Conservation (phyloP, 176 grass and related monocot genomes). For the Sorghum bicolor region Sorghum_bicolor_NCBIv3 NC_012875.2:55507501-55508000, state of each 20-base stretch:
- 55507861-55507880: background rate
- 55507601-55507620: background rate
- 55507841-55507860: background rate
- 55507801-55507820: background rate
- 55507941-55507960: background rate
- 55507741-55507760: background rate
- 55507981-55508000: background rate
- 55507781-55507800: background rate
- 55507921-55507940: background rate
- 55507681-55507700: background rate
- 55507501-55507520: conserved; percentile 1
- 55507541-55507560: background rate
- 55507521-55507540: background rate
- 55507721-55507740: background rate
- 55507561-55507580: background rate
- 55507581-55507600: background rate
- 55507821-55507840: background rate
- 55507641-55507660: background rate
- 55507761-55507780: background rate
- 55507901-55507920: background rate
- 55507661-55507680: background rate
- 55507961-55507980: background rate
- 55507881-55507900: background rate
- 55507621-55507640: too few relatives aligned
- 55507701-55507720: background rate